Conservation (phyloP, 805 yeast species). For the Ogataea chonburiensis region DNA sequence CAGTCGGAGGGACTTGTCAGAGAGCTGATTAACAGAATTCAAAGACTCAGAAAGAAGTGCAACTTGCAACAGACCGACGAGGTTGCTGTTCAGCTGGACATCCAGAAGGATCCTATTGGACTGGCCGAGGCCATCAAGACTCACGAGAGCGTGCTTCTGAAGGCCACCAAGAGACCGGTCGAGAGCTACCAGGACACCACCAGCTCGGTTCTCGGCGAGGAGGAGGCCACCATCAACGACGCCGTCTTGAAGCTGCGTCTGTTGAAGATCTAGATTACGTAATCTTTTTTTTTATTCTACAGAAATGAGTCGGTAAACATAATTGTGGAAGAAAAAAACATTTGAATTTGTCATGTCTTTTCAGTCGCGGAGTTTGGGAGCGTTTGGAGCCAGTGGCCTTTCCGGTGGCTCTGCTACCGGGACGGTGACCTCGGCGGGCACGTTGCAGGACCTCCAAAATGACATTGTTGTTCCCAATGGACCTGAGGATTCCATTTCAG, state of each 20-base stretch:
- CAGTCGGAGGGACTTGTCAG: conserved; percentile 94
- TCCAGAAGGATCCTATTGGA: conserved; percentile 67
- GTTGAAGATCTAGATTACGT: conserved; percentile 51
- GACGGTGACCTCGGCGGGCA: conserved; percentile 40
- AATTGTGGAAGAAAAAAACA: conserved; percentile 2
- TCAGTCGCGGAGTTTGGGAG: conserved; percentile 29
- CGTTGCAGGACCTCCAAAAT: conserved; percentile 60
- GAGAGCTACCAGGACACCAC: conserved; percentile 45
- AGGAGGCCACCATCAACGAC: conserved; percentile 81
- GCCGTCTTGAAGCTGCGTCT: conserved; percentile 76
- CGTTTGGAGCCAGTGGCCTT: conserved; percentile 21
- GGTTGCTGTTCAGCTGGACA: conserved; percentile 77
- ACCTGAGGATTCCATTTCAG: conserved; percentile 90
- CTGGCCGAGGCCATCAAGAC: conserved; percentile 58
- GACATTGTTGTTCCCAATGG: conserved; percentile 73
- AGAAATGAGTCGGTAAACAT: not conserved
- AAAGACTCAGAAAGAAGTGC: conserved; percentile 94
- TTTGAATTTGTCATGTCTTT: conserved; percentile 26
- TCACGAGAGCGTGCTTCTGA: conserved; percentile 68
- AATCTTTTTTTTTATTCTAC: not conserved
- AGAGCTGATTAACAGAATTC: conserved; percentile 95
- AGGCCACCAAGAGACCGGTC: conserved; percentile 71
- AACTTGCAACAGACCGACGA: conserved; percentile 95
- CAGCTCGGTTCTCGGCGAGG: conserved; percentile 68
- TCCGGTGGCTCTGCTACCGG: conserved; percentile 13